Percentiles rank a stretch among this genome's conserved stretches.
Conservation (phyloP, 257 asterid genomes). For the Knoxia roxburghii region DNA sequence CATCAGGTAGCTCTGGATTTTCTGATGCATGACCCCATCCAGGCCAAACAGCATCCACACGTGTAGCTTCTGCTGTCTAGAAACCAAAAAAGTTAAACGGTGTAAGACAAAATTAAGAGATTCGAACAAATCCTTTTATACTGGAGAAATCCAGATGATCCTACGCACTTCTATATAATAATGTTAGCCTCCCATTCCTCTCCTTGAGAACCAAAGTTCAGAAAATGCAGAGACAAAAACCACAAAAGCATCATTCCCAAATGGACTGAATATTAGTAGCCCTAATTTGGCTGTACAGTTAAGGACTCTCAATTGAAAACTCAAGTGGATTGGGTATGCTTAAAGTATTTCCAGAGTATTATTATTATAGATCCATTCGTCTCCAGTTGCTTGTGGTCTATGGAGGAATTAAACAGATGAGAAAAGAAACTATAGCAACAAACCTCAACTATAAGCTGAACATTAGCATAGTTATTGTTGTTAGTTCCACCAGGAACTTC, state of each 20-base stretch:
- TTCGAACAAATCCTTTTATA: not conserved
- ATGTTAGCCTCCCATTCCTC: not conserved
- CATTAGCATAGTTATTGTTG: conserved; percentile 97
- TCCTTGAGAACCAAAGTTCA: not conserved
- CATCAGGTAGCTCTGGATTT: conserved; percentile 96
- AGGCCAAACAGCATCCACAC: conserved; percentile 99
- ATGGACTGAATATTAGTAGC: not conserved
- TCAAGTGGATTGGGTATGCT: not conserved
- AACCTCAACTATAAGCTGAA: conserved; percentile 97
- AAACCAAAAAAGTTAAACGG: conserved; percentile 13
- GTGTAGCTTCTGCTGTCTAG: conserved; percentile 98
- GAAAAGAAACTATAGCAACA: conserved; percentile 19
- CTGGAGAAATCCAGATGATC: not conserved
- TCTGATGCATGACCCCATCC: conserved; percentile 99
- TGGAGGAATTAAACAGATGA: conserved; percentile 9
- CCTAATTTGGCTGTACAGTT: conserved; percentile 1
- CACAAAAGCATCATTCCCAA: not conserved
- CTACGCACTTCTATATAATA: not conserved
- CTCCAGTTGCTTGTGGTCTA: conserved; percentile 1
- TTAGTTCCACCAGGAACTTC: conserved; percentile 99
- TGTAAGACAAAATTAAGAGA: not conserved
- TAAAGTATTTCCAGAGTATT: not conserved
- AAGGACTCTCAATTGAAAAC: not conserved
- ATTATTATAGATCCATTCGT: not conserved
- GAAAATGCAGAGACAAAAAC: not conserved